A percentile compares a stretch with the other conserved stretches of the same genome.
Conservation (phyloP, 2,329 filamentous ascomycete genomes). For the Penicillium janthinellum region DNA sequence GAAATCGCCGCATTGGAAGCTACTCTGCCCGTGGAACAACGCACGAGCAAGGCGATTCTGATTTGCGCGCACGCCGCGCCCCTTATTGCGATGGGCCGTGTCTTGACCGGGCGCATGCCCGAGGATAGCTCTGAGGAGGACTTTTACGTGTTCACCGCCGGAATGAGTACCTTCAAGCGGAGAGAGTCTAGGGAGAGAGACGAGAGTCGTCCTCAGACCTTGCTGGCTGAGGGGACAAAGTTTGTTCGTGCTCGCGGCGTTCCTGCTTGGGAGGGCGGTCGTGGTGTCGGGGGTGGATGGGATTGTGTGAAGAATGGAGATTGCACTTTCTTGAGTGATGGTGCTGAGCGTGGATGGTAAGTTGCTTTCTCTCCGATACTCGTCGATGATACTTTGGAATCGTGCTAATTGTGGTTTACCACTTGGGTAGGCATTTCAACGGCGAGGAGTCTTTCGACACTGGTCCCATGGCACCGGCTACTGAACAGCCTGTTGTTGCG, state of each 20-base stretch:
- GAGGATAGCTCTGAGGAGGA: slow-evolving; percentile 72
- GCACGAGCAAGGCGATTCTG: slow-evolving; percentile 63
- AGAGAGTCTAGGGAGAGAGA: slow-evolving; percentile 32
- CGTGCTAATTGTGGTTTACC: slow-evolving; percentile 24
- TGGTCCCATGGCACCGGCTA: slow-evolving; percentile 31
- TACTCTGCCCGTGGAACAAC: slow-evolving; percentile 57
- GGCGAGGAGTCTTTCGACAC: slow-evolving; percentile 51
- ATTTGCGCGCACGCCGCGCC: slow-evolving; percentile 89
- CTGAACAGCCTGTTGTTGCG: slow-evolving; percentile 17
- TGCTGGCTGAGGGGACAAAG: slow-evolving; percentile 35
- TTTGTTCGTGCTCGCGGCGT: slow-evolving; percentile 27
- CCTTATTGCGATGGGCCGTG: slow-evolving; percentile 82
- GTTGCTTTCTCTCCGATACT: slow-evolving; percentile 35
- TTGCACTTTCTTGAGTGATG: slow-evolving; percentile 76
- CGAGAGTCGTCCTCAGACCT: slow-evolving; percentile 30
- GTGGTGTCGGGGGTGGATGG: slow-evolving; percentile 76
- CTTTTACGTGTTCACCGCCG: slow-evolving; percentile 82
- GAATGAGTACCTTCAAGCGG: slow-evolving; percentile 69
- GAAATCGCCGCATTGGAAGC: slow-evolving; percentile 46
- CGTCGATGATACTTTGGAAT: not conserved
- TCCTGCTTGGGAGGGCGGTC: slow-evolving; percentile 58
- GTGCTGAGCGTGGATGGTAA: slow-evolving; percentile 87
- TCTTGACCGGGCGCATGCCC: slow-evolving; percentile 77
- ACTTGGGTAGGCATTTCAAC: slow-evolving; percentile 45
- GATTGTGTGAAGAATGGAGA: slow-evolving; percentile 78